Evolutionary conservation across 345 rosid genomes (phyloP).

Genomic region (Excoecaria cochinchinensis): DNA sequence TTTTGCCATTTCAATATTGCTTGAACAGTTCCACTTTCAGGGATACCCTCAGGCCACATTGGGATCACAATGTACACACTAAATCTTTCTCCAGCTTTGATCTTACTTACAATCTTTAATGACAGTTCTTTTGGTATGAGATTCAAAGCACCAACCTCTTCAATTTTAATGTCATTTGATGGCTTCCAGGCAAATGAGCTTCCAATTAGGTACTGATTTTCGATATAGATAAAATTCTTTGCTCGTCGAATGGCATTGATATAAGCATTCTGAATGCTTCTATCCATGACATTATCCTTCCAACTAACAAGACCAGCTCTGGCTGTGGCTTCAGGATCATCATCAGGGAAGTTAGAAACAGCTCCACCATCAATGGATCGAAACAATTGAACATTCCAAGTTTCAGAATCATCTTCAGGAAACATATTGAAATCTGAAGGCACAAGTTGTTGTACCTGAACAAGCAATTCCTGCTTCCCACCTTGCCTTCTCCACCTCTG

Average conservation of each 20-base stretch:
- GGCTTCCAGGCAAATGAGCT: constrained; percentile 50
- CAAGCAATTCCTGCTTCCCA: constrained; percentile 29
- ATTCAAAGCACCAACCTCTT: constrained; percentile 38
- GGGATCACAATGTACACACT: constrained; percentile 44
- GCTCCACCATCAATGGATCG: constrained; percentile 51
- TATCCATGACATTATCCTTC: constrained; percentile 36
- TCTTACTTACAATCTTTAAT: constrained; percentile 46
- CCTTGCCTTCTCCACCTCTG: constrained; percentile 58
- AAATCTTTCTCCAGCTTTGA: constrained; percentile 50
- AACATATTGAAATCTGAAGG: constrained; percentile 27
- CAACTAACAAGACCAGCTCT: constrained; percentile 37
- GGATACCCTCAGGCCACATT: constrained; percentile 64
- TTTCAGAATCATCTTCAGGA: constrained; percentile 27
- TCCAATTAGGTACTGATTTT: constrained; percentile 50
- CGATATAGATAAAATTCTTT: constrained; percentile 46
- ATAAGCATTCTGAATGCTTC: constrained; percentile 53
- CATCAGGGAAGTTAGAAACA: constrained; percentile 39
- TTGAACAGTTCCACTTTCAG: constrained; percentile 49
- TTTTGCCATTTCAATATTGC: constrained; percentile 54
- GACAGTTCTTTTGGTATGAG: constrained; percentile 53
- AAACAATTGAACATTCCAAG: constrained; percentile 49
- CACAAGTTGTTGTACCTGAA: constrained; percentile 23
- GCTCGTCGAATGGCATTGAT: constrained; percentile 50
- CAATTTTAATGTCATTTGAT: constrained; percentile 16
- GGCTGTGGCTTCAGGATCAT: constrained; percentile 34